Conservation (phyloP, 768 basidiomycete genomes). For the Boletus rufocinnamomeus region DNA sequence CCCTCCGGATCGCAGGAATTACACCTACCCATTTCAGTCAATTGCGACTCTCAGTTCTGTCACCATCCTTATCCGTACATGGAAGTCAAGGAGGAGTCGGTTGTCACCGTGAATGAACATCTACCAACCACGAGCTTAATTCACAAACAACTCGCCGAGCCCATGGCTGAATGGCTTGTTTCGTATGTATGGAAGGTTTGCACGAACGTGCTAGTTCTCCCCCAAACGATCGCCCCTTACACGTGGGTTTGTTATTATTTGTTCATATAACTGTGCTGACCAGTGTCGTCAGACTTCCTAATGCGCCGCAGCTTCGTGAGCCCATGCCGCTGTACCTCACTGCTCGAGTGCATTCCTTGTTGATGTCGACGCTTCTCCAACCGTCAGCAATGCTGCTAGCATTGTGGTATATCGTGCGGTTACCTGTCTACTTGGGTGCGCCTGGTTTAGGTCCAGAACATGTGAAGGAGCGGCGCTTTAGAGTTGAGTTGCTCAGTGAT, state of each 20-base stretch:
- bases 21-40: slow-evolving; percentile 25
- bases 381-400: slow-evolving; percentile 79
- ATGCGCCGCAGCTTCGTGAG: slow-evolving; percentile 36
- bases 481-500: slow-evolving; percentile 62
- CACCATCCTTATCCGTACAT: slow-evolving; percentile 18
- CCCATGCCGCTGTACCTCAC: slow-evolving; percentile 50
- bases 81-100: slow-evolving; percentile 26
- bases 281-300: slow-evolving; percentile 26
- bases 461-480: slow-evolving; percentile 62
- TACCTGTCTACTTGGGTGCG: slow-evolving; percentile 68
- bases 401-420: slow-evolving; percentile 78
- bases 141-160: slow-evolving; percentile 75
- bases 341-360: slow-evolving; percentile 65
- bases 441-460: slow-evolving; percentile 52
- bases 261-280: slow-evolving; percentile 14
- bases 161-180: slow-evolving; percentile 78
- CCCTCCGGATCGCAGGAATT: slow-evolving; percentile 20
- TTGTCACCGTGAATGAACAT: slow-evolving; percentile 44
- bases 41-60: slow-evolving; percentile 30
- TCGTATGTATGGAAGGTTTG: slow-evolving; percentile 82
- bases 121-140: slow-evolving; percentile 42
- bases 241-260: slow-evolving; percentile 46
- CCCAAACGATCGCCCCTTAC: slow-evolving; percentile 51
- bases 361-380: slow-evolving; percentile 78
- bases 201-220: slow-evolving; percentile 67